Conservation (phyloP, 495 filamentous ascomycete genomes). For the Penicillium fimorum region DNA sequence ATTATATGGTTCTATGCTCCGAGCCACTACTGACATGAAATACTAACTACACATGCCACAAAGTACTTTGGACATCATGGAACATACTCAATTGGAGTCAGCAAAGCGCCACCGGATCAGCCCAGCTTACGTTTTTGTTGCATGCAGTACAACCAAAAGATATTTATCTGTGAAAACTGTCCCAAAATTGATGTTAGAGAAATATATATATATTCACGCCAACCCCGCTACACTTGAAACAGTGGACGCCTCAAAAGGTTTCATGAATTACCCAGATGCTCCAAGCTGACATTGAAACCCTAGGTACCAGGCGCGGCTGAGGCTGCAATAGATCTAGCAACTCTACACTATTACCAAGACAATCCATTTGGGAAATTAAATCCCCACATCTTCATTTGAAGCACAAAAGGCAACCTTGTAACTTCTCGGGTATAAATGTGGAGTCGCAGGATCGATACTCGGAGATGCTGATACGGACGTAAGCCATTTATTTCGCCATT, state of each 20-base stretch:
- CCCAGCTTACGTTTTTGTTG: neutral
- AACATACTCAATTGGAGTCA: neutral
- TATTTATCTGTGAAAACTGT: neutral
- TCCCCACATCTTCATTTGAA: neutral
- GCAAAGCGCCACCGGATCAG: neutral
- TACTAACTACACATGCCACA: neutral
- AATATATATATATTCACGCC: neutral
- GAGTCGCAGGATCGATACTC: neutral
- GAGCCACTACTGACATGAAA: neutral
- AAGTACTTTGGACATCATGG: neutral
- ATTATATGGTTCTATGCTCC: neutral
- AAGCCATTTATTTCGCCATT: neutral
- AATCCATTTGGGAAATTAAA: too few relatives aligned
- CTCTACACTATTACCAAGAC: too few relatives aligned
- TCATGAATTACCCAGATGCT: neutral
- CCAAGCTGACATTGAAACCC: too few relatives aligned
- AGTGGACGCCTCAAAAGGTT: neutral
- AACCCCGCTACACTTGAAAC: too few relatives aligned
- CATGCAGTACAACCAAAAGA: neutral
- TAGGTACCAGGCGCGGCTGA: too few relatives aligned
- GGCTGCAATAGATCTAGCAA: too few relatives aligned
- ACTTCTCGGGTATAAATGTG: neutral
- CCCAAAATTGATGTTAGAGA: neutral
- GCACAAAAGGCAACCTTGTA: neutral
- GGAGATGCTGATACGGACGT: neutral